Conservation (phyloP, 1,139 yeast genomes). For the Yamadazyma diospyri region DNA sequence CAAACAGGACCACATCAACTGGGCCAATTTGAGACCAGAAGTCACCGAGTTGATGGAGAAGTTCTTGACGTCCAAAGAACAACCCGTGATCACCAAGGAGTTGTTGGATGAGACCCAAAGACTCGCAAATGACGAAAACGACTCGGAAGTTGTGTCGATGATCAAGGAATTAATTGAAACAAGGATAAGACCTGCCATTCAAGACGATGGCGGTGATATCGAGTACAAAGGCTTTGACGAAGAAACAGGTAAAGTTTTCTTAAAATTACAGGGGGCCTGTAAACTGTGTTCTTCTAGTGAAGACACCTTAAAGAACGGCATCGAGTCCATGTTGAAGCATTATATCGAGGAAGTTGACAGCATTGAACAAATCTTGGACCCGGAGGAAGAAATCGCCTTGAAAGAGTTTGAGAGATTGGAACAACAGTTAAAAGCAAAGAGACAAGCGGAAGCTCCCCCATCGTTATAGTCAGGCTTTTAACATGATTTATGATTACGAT, state of each 20-base stretch:
- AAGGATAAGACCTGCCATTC: conserved; percentile 61
- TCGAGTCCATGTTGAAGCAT: conserved; percentile 80
- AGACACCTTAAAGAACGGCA: conserved; percentile 76
- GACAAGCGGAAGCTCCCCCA: conserved; percentile 23
- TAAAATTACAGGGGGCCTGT: conserved; percentile 81
- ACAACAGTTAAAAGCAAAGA: conserved; percentile 26
- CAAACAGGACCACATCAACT: conserved; percentile 44
- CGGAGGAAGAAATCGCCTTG: conserved; percentile 50
- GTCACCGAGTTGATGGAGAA: conserved; percentile 38
- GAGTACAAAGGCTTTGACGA: conserved; percentile 70
- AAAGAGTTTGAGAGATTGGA: conserved; percentile 72
- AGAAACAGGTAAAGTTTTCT: conserved; percentile 64
- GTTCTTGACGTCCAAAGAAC: conserved; percentile 31
- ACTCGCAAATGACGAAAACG: conserved; percentile 39
- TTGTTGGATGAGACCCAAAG: conserved; percentile 33
- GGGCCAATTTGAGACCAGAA: conserved; percentile 47
- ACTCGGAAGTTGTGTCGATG: conserved; percentile 52
- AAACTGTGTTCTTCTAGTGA: conserved; percentile 74
- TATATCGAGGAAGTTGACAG: conserved; percentile 79
- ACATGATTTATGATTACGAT: conserved; percentile 8
- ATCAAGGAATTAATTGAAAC: conserved; percentile 60
- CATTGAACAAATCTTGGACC: conserved; percentile 61
- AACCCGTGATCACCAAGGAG: conserved; percentile 53
- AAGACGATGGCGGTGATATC: conserved; percentile 82
- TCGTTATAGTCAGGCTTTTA: conserved; percentile 21